phyloP scores from a whole-genome alignment of 2,329 filamentous ascomycete species.

The Akanthomyces muscarius region DNA sequence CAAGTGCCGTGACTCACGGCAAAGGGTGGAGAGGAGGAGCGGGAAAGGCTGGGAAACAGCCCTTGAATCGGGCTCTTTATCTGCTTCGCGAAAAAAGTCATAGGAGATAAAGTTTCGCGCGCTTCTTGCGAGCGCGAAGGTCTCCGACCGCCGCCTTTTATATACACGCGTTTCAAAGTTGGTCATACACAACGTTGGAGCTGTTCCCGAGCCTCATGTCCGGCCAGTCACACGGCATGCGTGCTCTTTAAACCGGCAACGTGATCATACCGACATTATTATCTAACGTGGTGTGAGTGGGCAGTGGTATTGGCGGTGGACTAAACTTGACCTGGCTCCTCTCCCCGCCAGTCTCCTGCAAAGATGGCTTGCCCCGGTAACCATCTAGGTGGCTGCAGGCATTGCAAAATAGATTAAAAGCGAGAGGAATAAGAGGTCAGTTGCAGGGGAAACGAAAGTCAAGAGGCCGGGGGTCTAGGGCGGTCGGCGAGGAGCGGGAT shows the following conservation, averaged over 20 bases:
- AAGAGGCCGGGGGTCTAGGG: constrained; percentile 1
- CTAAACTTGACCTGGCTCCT: background rate
- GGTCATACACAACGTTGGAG: constrained; percentile 6
- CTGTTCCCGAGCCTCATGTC: constrained; percentile 9
- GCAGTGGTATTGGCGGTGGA: constrained; percentile 2
- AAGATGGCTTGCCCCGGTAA: constrained; percentile 1
- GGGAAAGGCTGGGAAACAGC: constrained; percentile 14
- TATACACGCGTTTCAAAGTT: background rate
- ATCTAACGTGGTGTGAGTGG: constrained; percentile 6
- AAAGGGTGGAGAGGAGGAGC: constrained; percentile 14
- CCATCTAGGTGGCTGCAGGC: constrained; percentile 1
- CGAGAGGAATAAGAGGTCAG: background rate
- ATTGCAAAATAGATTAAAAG: background rate
- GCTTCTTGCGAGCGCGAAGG: too few relatives aligned
- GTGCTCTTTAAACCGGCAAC: constrained; percentile 5
- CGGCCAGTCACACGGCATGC: constrained; percentile 11
- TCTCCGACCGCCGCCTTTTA: background rate
- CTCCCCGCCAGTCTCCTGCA: constrained; percentile 1
- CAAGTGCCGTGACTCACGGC: constrained; percentile 16
- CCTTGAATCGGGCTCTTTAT: constrained; percentile 3
- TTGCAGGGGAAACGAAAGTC: background rate
- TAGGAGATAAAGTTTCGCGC: background rate
- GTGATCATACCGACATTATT: constrained; percentile 1
- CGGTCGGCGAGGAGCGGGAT: constrained; percentile 7
- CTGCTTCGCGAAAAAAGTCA: background rate